Evolutionary conservation across 495 filamentous ascomycete genomes (phyloP), one percentile per base, ranked within the genome.

Genomic region (Aspergillus funiculosus): DNA sequence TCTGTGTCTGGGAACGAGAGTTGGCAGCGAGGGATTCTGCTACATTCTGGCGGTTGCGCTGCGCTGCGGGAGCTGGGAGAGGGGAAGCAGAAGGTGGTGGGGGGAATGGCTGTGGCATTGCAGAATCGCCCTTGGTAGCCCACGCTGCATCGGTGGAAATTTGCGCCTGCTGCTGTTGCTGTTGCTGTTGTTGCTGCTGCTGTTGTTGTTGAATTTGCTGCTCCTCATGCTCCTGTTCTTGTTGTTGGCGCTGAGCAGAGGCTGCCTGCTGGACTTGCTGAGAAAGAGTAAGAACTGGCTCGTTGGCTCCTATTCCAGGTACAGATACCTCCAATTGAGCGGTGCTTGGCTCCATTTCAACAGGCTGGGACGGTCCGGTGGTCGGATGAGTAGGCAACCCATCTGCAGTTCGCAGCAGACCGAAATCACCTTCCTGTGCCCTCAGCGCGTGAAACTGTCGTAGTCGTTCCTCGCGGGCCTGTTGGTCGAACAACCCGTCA

Each of bases 201-300:
- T 55, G 83, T 60, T 88, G 85, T 58, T 87, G 83, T 10, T n/a
- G n/a, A n/a, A n/a, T n/a, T n/a, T n/a, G n/a, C n/a, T n/a, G n/a
- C n/a, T n/a, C n/a, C n/a, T n/a, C n/a, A n/a, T n/a, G n/a, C 29
- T 56, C 36, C n/a, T 57, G 28, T 41, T 66, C 60, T 30, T 84
- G 72, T 50, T 80, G 73, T 54, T 87, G 79, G 57, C 82, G 81
- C 13, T 77, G 72, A 20, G 76, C 73, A 36, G 80, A 78, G 8
- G 78, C 79, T 17, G 87, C 86, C 63, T 89, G 86, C 60, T 88
- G 85, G 5, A 92, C 87, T 64, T 91, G 87, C 63, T 95, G 85
- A n/a, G 84, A 86, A 8, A 94, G 73, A 24, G 87, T 87, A 1
- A 89, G 73, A 21, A 62, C 47, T 17, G 65, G 60, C 42, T 70